Percentiles rank a stretch among this genome's conserved stretches.
Evolutionary conservation across 2,329 filamentous ascomycete genomes (phyloP).

Genomic region (Cladosporium sp.): DNA sequence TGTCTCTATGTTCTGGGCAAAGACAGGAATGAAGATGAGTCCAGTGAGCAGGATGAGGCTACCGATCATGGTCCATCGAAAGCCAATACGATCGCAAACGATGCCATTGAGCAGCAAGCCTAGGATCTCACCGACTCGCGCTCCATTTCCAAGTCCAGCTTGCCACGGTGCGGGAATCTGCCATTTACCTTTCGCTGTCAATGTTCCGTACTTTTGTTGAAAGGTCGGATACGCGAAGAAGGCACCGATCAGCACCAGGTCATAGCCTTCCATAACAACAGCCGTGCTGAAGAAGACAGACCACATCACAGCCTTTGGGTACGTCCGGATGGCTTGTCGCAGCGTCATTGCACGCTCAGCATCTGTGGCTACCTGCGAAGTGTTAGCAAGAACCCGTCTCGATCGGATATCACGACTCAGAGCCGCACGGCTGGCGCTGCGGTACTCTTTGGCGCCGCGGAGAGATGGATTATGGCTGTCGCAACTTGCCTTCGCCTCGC

Average conservation of each 20-base stretch:
- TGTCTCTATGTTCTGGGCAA: constrained; percentile 53
- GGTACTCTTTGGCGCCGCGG: not conserved
- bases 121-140: constrained; percentile 55
- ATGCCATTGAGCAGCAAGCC: constrained; percentile 38
- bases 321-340: not conserved
- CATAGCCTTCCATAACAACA: constrained; percentile 59
- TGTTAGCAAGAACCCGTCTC: not conserved
- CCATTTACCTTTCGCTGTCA: constrained; percentile 37
- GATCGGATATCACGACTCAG: not conserved
- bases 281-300: constrained; percentile 47
- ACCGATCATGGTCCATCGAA: constrained; percentile 21
- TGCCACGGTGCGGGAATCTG: constrained; percentile 38
- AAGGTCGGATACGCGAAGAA: constrained; percentile 41
- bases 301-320: constrained; percentile 48
- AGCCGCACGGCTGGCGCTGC: not conserved
- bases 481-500: constrained; percentile 4
- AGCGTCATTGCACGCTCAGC: constrained; percentile 1
- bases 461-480: not conserved
- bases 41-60: constrained; percentile 27
- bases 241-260: not conserved
- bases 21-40: constrained; percentile 58
- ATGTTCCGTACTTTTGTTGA: constrained; percentile 53
- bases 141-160: constrained; percentile 46
- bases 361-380: constrained; percentile 2
- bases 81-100: constrained; percentile 18